Evolutionary conservation across 129 eudicot species (phyloP), one percentile per base, ranked within the genome.

Genomic region (Lactuca saligna): DNA sequence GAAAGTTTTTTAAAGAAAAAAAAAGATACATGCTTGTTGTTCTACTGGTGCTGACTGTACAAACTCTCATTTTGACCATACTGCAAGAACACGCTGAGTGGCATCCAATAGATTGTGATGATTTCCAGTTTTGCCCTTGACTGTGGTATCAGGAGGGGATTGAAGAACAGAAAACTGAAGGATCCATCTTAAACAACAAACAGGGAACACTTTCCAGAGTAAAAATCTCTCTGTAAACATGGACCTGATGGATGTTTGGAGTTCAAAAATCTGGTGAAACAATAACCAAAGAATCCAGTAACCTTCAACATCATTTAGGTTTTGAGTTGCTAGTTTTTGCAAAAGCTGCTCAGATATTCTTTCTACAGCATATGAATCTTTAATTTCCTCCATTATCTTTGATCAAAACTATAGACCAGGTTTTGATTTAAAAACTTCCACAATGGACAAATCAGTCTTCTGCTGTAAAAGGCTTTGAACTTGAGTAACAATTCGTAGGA

Each of bases 11-110:
- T n/a, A n/a, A n/a, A n/a, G n/a, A n/a, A n/a, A 20, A 35, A 69
- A 39, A 80, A 86, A 82, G 95, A 89, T 93, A 93, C 98, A 87
- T 63, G 80, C 79, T 89, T 93, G 98, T 71, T 93, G 96, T 81
- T 93, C 97, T 34, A 86, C 34, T 61, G 92, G 66, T 63, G 92
- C 88, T 41, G 98, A n/a, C n/a, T n/a, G n/a, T n/a, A n/a, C n/a
- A n/a, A n/a, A 89, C 78, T 93, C 98, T 63, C 63, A 78, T 66
- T 82, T 86, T 59, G 97, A 89, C 98, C 98, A 93, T 20, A 84
- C 84, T 53, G 67, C 74, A 56, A 79, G 79, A 83, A 93, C 86
- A 53, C 84, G 91, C 39, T 84, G 91, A 37, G 82, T 81, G 31
- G 89, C 75, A 38, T 89, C 95, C 67, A 84, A 46, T 54, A 87